These are phyloP conservation scores for Pyrenochaeta sp. DNA, from an alignment of 2,329 filamentous ascomycete species.

Conservation along the genomic window DNA sequence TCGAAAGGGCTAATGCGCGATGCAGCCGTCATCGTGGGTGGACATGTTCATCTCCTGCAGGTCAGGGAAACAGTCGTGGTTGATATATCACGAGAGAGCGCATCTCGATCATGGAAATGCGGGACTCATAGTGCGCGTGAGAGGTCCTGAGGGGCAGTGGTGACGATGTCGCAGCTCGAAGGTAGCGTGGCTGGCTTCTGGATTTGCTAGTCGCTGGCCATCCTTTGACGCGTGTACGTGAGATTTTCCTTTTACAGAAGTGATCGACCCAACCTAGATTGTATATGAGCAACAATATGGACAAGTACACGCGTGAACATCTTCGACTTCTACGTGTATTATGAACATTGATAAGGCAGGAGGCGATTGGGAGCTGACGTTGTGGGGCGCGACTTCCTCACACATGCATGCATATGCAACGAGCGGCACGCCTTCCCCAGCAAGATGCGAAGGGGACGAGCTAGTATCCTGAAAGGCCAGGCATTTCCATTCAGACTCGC, in stretches of 20 bases:
- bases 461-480: too few relatives aligned
- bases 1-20: slow-evolving; percentile 24
- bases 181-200: slow-evolving; percentile 1
- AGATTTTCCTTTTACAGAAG: too few relatives aligned
- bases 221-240: slow-evolving; percentile 19
- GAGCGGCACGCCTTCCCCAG: too few relatives aligned
- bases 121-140: slow-evolving; percentile 8
- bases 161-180: slow-evolving; percentile 18
- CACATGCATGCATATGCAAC: too few relatives aligned
- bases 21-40: slow-evolving; percentile 22
- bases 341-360: too few relatives aligned
- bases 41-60: slow-evolving; percentile 5
- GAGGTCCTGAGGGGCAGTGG: slow-evolving; percentile 7
- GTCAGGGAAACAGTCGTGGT: slow-evolving; percentile 19
- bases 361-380: too few relatives aligned
- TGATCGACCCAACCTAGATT: too few relatives aligned
- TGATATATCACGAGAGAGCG: slow-evolving; percentile 14
- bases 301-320: too few relatives aligned
- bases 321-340: too few relatives aligned
- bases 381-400: too few relatives aligned
- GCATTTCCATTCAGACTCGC: background rate
- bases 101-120: slow-evolving; percentile 8
- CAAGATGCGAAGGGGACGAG: too few relatives aligned
- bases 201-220: slow-evolving; percentile 8
- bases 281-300: too few relatives aligned